These are phyloP conservation scores for Ophiostoma pallidulum DNA, from an alignment of 2,329 filamentous ascomycete species.

Conservation along the genomic window DNA sequence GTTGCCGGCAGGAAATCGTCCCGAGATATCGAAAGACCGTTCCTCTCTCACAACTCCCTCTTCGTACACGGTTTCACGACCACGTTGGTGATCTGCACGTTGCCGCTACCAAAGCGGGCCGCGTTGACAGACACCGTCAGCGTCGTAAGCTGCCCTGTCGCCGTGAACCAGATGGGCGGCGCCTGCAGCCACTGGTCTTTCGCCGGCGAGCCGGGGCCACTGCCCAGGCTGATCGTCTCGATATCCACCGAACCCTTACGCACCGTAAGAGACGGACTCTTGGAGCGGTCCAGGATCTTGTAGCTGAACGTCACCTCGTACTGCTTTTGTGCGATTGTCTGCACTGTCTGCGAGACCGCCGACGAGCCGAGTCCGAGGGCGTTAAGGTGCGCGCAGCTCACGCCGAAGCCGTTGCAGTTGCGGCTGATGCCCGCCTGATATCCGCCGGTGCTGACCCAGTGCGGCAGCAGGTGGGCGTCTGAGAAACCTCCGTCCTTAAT, in stretches of 20 bases:
- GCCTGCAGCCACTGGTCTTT: background rate
- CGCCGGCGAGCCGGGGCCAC: background rate
- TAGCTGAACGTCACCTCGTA: slow-evolving; percentile 2
- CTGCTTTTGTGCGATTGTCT: background rate
- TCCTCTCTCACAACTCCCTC: no score
- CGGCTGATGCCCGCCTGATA: background rate
- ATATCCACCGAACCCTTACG: background rate
- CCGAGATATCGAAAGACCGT: no score
- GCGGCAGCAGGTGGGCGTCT: background rate
- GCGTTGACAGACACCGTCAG: background rate
- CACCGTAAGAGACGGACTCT: background rate
- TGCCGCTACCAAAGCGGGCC: background rate
- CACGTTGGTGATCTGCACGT: slow-evolving; percentile 2
- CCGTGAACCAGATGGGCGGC: background rate
- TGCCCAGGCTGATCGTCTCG: background rate
- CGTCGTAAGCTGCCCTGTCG: background rate
- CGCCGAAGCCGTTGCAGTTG: background rate
- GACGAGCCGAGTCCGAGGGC: background rate
- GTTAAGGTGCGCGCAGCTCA: background rate
- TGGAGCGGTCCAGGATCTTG: background rate
- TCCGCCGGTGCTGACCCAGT: background rate
- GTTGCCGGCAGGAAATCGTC: no score
- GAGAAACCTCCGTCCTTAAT: background rate
- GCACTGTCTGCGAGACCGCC: background rate
- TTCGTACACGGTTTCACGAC: background rate